Evolutionary conservation across 352 stramenopile genomes (phyloP), one percentile per base, ranked within the genome.

Genomic region (Globisporangium acanthophoron): DNA sequence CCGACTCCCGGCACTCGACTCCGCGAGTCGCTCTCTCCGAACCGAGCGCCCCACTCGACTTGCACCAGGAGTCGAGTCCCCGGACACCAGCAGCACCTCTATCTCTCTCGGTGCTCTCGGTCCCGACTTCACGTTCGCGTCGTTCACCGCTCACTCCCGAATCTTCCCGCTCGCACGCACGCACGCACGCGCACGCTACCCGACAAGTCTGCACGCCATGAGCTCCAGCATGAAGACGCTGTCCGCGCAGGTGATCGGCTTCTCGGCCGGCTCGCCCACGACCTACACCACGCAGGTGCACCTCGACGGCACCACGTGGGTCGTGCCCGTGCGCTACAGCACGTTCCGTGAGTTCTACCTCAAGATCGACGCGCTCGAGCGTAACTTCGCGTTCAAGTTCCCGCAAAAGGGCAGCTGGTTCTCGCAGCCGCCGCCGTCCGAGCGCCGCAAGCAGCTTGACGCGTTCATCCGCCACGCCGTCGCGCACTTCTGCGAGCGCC

Each of bases 351-450:
- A 68, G 24, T 84, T 84, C 55, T 88, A 91, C 69, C 56, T 40
- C 55, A 69, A 73, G 11, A 66, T 91, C 49, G 48, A 70, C 11
- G 68, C 66, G 5, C 39, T 79, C 9, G 79, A 88, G 52, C 69
- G 67, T 44, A 56, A 72, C 53, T 88, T 90, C 49, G 62, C 58
- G 2, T 85, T 84, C 50, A 59, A 76, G 3, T 90, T 91, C 58
- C 81, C 81, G 0, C 73, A 75, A 56, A 89, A 89, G 52, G 73
- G 78, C 39, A 58, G 65, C 21, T 58, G 88, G 31, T 90, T 87
- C 70, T 88, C 73, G 62, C 80, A 73, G 31, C 76, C 79, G 18
- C 40, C 66, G 35, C 81, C 81, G 3, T 65, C 76, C 47, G 67
- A 87, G 56, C 77, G 81, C 9, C 69, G 86, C 59, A 65, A 69